Conservation (phyloP, 768 basidiomycete genomes). For the Termitomyces sp. region DNA sequence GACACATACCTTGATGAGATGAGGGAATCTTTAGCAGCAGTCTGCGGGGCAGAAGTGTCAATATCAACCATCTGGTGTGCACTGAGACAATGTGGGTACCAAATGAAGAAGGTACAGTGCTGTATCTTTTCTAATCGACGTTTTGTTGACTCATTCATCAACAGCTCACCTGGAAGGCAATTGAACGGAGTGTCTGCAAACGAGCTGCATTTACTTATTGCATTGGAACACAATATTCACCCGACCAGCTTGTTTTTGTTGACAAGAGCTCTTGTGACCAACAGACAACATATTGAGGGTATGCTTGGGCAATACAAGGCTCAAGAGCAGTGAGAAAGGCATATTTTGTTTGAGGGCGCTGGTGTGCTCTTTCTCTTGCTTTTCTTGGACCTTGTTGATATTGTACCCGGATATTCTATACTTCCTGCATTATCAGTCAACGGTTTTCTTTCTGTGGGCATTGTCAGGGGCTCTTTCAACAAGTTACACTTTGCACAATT, state of each 20-base stretch:
- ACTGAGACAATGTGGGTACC: not conserved
- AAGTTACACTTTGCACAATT: not conserved
- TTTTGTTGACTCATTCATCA: not conserved
- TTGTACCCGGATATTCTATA: slow-evolving; percentile 30
- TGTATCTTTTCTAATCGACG: not conserved
- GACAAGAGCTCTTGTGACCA: slow-evolving; percentile 28
- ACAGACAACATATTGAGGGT: slow-evolving; percentile 14
- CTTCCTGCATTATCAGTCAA: slow-evolving; percentile 30
- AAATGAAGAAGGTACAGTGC: not conserved
- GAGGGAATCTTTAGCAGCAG: not conserved
- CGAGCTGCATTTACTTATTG: not conserved
- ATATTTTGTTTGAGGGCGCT: no score
- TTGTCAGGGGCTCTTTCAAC: slow-evolving; percentile 23
- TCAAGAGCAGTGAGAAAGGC: no score
- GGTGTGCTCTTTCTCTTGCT: no score
- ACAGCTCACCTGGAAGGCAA: not conserved
- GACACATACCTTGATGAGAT: not conserved
- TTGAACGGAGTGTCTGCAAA: not conserved
- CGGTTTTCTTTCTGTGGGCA: slow-evolving; percentile 26
- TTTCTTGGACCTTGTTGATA: no score
- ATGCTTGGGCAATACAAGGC: slow-evolving; percentile 25
- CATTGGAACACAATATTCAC: not conserved
- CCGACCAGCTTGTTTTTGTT: slow-evolving; percentile 23
- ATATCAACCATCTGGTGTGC: not conserved
- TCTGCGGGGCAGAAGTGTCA: not conserved